Conservation (phyloP, 2,329 filamentous ascomycete species). For the Coniochaeta hoffmannii region DNA sequence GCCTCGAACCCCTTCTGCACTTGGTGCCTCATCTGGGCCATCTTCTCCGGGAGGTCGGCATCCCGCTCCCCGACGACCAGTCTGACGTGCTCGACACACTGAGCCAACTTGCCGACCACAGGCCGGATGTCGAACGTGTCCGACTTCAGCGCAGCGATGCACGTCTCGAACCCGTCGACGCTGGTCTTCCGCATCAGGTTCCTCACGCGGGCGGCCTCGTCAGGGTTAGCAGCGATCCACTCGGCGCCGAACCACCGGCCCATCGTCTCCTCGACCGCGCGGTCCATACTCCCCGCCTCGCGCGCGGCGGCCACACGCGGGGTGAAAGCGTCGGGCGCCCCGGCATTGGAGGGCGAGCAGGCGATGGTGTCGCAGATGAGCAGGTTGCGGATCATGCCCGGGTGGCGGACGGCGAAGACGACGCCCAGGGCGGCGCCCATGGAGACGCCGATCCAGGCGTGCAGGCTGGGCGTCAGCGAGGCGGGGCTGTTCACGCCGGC, state of each 20-base stretch:
- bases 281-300: slow-evolving; percentile 18
- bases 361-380: slow-evolving; percentile 33
- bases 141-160: slow-evolving; percentile 29
- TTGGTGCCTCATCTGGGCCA: slow-evolving; percentile 28
- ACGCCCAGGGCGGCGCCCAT: slow-evolving; percentile 34
- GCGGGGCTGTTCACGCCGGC: not conserved
- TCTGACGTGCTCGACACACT: slow-evolving; percentile 25
- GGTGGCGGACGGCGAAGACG: slow-evolving; percentile 29
- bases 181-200: slow-evolving; percentile 28
- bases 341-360: slow-evolving; percentile 27
- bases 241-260: slow-evolving; percentile 30
- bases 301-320: slow-evolving; percentile 25
- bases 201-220: slow-evolving; percentile 18
- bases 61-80: slow-evolving; percentile 34
- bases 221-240: slow-evolving; percentile 25
- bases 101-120: slow-evolving; percentile 21
- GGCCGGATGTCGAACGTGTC: slow-evolving; percentile 29
- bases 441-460: slow-evolving; percentile 36
- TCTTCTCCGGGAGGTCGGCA: slow-evolving; percentile 27
- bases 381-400: slow-evolving; percentile 27
- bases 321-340: slow-evolving; percentile 26
- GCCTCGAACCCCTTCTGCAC: slow-evolving; percentile 24
- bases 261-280: slow-evolving; percentile 22
- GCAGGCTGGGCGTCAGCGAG: slow-evolving; percentile 9
- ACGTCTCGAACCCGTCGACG: slow-evolving; percentile 33